Evolutionary conservation across 345 rosid genomes (phyloP).

Genomic region (Camelina sativa): DNA sequence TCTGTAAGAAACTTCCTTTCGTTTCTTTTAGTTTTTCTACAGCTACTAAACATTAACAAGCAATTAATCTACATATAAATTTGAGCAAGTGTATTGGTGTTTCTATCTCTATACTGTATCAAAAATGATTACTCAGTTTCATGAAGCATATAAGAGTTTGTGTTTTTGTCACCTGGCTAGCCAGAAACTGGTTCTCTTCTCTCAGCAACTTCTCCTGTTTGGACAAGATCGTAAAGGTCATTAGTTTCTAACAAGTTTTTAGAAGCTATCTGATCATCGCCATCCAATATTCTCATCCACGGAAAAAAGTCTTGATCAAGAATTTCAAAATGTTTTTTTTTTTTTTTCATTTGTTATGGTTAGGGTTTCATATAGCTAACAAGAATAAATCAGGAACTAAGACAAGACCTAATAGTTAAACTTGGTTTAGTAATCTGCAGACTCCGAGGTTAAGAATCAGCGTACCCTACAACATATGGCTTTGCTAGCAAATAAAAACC

Average conservation of each 20-base stretch:
- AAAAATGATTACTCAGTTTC: constrained; percentile 6
- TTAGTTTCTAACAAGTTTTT: constrained; percentile 10
- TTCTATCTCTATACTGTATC: not conserved
- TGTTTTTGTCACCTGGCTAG: constrained; percentile 21
- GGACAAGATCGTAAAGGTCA: constrained; percentile 5
- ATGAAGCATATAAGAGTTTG: not conserved
- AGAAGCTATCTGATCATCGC: not conserved
- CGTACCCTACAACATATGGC: not conserved
- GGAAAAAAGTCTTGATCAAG: not conserved
- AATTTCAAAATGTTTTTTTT: too few species aligned
- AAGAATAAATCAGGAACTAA: not conserved
- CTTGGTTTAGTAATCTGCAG: not conserved
- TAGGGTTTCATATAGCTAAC: not conserved
- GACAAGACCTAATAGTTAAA: not conserved
- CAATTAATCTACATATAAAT: not conserved
- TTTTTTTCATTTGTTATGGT: not conserved
- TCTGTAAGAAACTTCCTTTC: constrained; percentile 21
- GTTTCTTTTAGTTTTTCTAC: not conserved
- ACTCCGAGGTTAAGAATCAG: not conserved
- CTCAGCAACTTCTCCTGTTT: constrained; percentile 38
- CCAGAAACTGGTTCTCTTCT: constrained; percentile 34
- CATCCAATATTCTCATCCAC: not conserved
- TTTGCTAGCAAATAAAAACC: not conserved
- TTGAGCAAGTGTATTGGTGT: not conserved
- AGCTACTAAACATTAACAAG: not conserved